Evolutionary conservation across 179 eudicot species (phyloP).

Genomic region (Gypsophila paniculata): DNA sequence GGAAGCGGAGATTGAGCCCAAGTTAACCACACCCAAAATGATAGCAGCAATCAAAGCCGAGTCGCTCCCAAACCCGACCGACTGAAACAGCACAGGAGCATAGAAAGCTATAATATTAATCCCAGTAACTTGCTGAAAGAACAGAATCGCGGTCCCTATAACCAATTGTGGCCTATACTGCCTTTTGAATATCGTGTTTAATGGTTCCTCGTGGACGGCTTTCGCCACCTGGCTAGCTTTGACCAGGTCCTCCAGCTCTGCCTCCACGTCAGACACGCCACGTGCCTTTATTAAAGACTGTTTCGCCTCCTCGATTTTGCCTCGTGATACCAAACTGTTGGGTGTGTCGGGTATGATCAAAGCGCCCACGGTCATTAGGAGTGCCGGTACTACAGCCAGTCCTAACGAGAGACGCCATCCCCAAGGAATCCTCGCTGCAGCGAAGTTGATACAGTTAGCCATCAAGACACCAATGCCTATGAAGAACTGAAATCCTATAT

Average conservation of each 20-base stretch:
- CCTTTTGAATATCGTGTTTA: constrained; percentile 33
- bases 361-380: constrained; percentile 32
- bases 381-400: constrained; percentile 35
- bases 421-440: constrained; percentile 20
- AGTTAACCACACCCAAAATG: constrained; percentile 36
- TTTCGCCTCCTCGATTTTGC: constrained; percentile 30
- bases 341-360: constrained; percentile 41
- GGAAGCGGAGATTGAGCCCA: constrained; percentile 39
- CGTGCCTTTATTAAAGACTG: constrained; percentile 30
- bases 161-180: constrained; percentile 45
- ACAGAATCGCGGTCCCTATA: constrained; percentile 41
- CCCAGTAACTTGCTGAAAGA: constrained; percentile 52
- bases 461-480: constrained; percentile 34
- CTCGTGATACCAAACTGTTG: constrained; percentile 35
- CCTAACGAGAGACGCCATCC: constrained; percentile 46
- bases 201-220: constrained; percentile 31
- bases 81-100: constrained; percentile 50
- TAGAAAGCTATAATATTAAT: constrained; percentile 50
- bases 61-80: constrained; percentile 43
- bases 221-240: constrained; percentile 38
- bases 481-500: constrained; percentile 39
- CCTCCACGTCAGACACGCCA: constrained; percentile 39
- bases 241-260: constrained; percentile 41
- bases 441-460: constrained; percentile 38
- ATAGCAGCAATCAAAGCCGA: constrained; percentile 47